Percentiles rank a stretch among this genome's conserved stretches.
Evolutionary conservation across 192 early-diverging fungal species (phyloP).

Genomic region (Endogone sp.): DNA sequence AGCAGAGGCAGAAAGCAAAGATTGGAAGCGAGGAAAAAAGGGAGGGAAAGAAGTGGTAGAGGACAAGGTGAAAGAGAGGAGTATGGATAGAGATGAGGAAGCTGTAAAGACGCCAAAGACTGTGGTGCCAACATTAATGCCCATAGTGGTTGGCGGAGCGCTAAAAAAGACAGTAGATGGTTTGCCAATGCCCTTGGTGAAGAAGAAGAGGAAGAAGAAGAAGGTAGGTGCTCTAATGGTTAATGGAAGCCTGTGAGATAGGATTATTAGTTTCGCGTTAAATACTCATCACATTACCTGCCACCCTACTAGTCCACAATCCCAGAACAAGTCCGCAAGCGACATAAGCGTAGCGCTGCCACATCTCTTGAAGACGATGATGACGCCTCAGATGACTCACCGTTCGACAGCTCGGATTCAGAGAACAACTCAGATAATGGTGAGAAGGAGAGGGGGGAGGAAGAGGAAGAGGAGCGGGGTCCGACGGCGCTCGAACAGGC

Average conservation of each 20-base stretch:
- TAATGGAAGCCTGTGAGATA: too few relatives aligned
- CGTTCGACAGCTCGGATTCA: constrained; percentile 75
- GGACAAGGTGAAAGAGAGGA: constrained; percentile 1
- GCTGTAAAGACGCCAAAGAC: not conserved
- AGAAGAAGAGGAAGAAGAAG: constrained; percentile 49
- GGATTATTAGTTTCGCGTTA: too few relatives aligned
- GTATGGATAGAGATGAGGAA: constrained; percentile 11
- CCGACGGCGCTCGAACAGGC: constrained; percentile 25
- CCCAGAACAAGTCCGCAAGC: constrained; percentile 20
- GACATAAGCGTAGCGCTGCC: constrained; percentile 23
- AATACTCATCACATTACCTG: not conserved
- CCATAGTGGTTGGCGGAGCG: constrained; percentile 41
- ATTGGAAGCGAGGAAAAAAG: constrained; percentile 5
- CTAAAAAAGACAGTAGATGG: constrained; percentile 37
- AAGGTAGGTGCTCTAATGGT: constrained; percentile 30
- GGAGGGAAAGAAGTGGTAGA: not conserved
- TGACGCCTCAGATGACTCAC: constrained; percentile 33
- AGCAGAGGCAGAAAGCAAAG: constrained; percentile 4
- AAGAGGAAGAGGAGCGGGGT: constrained; percentile 22
- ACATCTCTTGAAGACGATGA: constrained; percentile 16
- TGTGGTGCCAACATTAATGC: not conserved
- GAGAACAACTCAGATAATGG: constrained; percentile 50
- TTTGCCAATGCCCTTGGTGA: constrained; percentile 30
- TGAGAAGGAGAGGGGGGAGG: constrained; percentile 32
- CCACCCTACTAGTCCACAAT: constrained; percentile 26